A percentile compares a stretch with the other conserved stretches of the same genome.
phyloP scores from a whole-genome alignment of 2,329 filamentous ascomycete genomes.

The Microdochium paspali region DNA sequence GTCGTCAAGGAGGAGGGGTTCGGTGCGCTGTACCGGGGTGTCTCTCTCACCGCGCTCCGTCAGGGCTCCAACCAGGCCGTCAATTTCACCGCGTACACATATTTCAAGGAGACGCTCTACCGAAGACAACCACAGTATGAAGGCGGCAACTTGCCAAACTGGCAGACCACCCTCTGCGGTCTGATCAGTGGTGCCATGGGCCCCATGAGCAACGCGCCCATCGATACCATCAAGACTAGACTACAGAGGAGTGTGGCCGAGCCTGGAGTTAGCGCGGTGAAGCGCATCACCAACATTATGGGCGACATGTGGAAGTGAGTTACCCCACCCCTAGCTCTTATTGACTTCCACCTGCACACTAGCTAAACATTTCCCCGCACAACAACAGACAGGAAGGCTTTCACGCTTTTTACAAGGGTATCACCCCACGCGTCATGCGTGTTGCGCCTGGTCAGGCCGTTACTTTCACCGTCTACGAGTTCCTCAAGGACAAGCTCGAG shows the following conservation, averaged over 20 bases:
- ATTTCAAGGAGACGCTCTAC: conserved; percentile 76
- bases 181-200: conserved; percentile 91
- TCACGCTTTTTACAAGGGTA: conserved; percentile 97
- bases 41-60: conserved; percentile 82
- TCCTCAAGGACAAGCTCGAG: conserved; percentile 63
- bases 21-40: conserved; percentile 83
- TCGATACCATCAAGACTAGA: conserved; percentile 97
- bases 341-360: too few relatives aligned
- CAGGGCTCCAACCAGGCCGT: conserved; percentile 97
- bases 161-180: conserved; percentile 85
- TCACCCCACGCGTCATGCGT: conserved; percentile 94
- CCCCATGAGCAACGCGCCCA: conserved; percentile 90
- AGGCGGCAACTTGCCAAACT: conserved; percentile 62
- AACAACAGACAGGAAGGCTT: conserved; percentile 71
- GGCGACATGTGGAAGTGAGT: conserved; percentile 72
- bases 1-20: conserved; percentile 86
- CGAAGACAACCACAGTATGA: conserved; percentile 61
- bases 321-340: background rate
- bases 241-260: conserved; percentile 83
- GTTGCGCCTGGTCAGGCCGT: conserved; percentile 90
- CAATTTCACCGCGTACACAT: conserved; percentile 96
- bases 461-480: conserved; percentile 72
- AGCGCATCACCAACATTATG: conserved; percentile 70
- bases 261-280: conserved; percentile 70
- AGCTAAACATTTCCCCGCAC: too few relatives aligned